Base-by-base conservation (phyloP, 176 grass and related monocot species). In the Musa acuminata region DNA sequence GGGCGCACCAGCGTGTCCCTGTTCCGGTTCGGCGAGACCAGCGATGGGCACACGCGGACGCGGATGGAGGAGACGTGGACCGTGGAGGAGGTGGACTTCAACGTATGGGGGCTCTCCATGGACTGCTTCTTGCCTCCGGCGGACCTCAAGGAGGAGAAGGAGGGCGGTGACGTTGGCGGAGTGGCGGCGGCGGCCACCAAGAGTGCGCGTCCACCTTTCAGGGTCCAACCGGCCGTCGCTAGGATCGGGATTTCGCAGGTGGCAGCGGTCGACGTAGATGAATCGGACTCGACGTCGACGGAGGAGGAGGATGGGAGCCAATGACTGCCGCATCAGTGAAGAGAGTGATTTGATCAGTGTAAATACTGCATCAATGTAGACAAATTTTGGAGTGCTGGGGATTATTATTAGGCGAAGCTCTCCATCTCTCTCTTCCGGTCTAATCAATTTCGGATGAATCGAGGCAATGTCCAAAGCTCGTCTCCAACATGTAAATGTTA, bases 1-100 rank as follows among this genome's bases (percentile, higher is more conserved):
- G 78, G 78, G 13, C 69, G 78, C 53, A 80, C 69, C 57, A 52
- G 24, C n/a, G 78, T 73, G 19, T 72, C 78, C 5, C 49, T 80
- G 11, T 72, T 64, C 35, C 27, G 78, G 12, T 64, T 72, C 49
- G 78, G 78, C 21, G 78, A 80, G 9, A 64, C 60, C 58, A 65
- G 11, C 75, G 69, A 80, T 3, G 57, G 55, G n/a, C 27, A 26
- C 67, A 53, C 69, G 22, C 57, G 55, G 57, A 72, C 78, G 20
- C 43, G 55, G 55, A 60, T 80, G 78, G 78, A 80, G 49, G 78
- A 80, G 78, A 80, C 69, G 69, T 80, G 78, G 78, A 73, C 68
- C 2, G 54, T 80, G 11, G 78, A 80, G 69, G 78, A 80, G 69
- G 69, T 80, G 48, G 78, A 80, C 20, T 80, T 80, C 69, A 80